phyloP scores from a whole-genome alignment of 805 yeast species.

The Wickerhamomyces strasburgensis region DNA sequence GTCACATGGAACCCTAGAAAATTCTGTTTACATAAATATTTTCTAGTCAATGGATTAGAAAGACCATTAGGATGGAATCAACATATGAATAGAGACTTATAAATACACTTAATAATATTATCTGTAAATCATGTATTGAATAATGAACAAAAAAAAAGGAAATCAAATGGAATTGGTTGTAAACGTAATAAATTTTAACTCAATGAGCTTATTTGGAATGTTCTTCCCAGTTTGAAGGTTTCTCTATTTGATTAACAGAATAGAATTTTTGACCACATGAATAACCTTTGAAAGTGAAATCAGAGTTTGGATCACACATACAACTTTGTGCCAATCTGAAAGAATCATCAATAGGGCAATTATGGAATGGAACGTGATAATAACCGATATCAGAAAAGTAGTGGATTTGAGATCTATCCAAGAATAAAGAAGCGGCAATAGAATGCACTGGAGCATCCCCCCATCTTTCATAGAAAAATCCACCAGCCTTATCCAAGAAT shows the following conservation, averaged over 20 bases:
- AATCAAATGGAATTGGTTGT: too few species aligned
- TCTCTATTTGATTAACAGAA: slow-evolving; percentile 46
- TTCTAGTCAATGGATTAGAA: slow-evolving; percentile 42
- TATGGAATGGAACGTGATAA: slow-evolving; percentile 71
- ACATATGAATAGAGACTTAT: slow-evolving; percentile 21
- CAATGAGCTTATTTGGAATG: too few species aligned
- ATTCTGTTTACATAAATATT: slow-evolving; percentile 62
- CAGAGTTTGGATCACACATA: slow-evolving; percentile 66
- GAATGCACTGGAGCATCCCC: slow-evolving; percentile 92
- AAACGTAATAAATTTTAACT: too few species aligned
- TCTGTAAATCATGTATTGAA: too few species aligned
- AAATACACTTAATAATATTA: too few species aligned
- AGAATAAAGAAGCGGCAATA: slow-evolving; percentile 61
- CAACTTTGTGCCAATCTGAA: slow-evolving; percentile 62
- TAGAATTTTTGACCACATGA: slow-evolving; percentile 67
- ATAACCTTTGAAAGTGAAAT: slow-evolving; percentile 77
- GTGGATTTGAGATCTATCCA: slow-evolving; percentile 55
- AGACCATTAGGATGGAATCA: slow-evolving; percentile 66
- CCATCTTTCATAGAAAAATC: slow-evolving; percentile 86
- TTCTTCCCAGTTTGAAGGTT: slow-evolving; percentile 69
- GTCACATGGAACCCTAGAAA: slow-evolving; percentile 59
- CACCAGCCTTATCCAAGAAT: slow-evolving; percentile 62
- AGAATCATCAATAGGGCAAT: slow-evolving; percentile 67
- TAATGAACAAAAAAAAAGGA: too few species aligned
- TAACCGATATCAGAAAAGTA: slow-evolving; percentile 77